These are phyloP conservation scores for Nepenthes alata DNA, from an alignment of 179 eudicot species.

Conservation along the genomic window DNA sequence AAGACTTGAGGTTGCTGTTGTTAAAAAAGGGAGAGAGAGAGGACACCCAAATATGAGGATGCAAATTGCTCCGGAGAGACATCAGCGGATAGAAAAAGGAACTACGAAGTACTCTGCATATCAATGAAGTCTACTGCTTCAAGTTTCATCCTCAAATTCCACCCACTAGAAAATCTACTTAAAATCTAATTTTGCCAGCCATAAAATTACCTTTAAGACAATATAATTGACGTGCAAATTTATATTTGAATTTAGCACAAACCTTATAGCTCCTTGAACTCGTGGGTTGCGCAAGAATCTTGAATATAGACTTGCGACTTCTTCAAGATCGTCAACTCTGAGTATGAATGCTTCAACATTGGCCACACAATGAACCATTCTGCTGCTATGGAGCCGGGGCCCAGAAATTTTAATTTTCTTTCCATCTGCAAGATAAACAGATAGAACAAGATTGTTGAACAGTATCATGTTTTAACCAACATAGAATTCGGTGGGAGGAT, in stretches of 20 bases:
- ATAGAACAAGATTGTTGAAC: not conserved
- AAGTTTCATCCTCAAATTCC: too few relatives aligned
- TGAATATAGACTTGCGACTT: slow-evolving; percentile 54
- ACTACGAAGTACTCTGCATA: not conserved
- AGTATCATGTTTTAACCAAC: too few relatives aligned
- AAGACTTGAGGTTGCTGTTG: too few relatives aligned
- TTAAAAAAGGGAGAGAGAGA: too few relatives aligned
- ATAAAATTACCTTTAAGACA: not conserved
- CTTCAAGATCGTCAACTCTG: slow-evolving; percentile 61
- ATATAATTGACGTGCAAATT: not conserved
- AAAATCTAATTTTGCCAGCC: not conserved
- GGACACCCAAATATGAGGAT: too few relatives aligned
- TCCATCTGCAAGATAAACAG: slow-evolving; percentile 22
- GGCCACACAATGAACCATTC: slow-evolving; percentile 47
- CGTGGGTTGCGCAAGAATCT: slow-evolving; percentile 50
- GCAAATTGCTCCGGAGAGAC: too few relatives aligned
- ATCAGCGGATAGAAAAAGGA: too few relatives aligned
- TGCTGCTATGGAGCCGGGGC: slow-evolving; percentile 40
- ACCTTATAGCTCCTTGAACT: slow-evolving; percentile 66
- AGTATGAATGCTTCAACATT: slow-evolving; percentile 80
- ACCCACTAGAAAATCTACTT: not conserved
- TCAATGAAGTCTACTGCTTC: not conserved
- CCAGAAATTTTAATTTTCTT: slow-evolving; percentile 32
- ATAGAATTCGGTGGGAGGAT: not conserved
- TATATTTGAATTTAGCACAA: not conserved